phyloP scores from a whole-genome alignment of 345 rosid genomes.

The Balakata baccata region DNA sequence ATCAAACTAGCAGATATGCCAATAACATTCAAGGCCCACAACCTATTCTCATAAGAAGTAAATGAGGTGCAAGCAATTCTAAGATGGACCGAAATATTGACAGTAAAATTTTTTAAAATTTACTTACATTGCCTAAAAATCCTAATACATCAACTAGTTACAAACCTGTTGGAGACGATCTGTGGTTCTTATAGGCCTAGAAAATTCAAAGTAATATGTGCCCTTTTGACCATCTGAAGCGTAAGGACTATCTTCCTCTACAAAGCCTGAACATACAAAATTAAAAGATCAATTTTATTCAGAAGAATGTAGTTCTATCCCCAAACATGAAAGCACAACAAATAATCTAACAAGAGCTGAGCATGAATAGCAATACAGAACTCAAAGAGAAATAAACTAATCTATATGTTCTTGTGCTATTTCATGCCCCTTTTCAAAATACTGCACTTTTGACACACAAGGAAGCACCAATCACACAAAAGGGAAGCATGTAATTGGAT shows the following conservation, averaged over 20 bases:
- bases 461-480: not conserved
- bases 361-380: not conserved
- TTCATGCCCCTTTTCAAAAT: not conserved
- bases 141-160: constrained; percentile 15
- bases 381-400: constrained; percentile 7
- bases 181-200: constrained; percentile 88
- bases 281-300: not conserved
- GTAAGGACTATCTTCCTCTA: constrained; percentile 90
- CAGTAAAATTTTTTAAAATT: not conserved
- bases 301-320: constrained; percentile 3
- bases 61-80: not conserved
- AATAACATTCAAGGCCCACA: not conserved
- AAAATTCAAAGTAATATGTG: constrained; percentile 76
- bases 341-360: not conserved
- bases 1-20: not conserved
- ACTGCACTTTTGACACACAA: not conserved
- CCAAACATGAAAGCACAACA: not conserved
- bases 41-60: constrained; percentile 2
- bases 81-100: not conserved
- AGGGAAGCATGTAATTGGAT: not conserved
- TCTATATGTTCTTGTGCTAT: not conserved
- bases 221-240: constrained; percentile 62
- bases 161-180: constrained; percentile 91
- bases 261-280: constrained; percentile 48
- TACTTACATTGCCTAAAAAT: constrained; percentile 8